Evolutionary conservation across 805 yeast species (phyloP), one percentile per base, ranked within the genome.

Genomic region (Metschnikowia amazonensis): DNA sequence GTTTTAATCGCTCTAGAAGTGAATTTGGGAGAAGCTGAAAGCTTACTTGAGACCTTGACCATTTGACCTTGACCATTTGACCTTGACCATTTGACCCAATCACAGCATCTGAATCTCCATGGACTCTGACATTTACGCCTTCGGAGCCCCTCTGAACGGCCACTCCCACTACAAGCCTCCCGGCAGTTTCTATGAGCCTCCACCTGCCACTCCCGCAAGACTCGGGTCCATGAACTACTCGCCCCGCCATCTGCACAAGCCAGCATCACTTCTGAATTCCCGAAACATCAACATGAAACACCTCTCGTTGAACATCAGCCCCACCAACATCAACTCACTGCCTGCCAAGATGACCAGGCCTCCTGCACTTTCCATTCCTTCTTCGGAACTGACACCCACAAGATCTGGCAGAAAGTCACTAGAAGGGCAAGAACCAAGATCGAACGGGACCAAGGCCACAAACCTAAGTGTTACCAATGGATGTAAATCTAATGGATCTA

Each of bases 261-360:
- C 65, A 9, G 57, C 60, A 37, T 53, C 62, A 30, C 57, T 63
- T 28, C 51, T 53, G 46, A 44, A 50, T 25, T 53, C 59, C 32
- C 51, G 62, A 36, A 66, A 63, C 43, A 53, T 71, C 46, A 69
- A 69, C 52, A 67, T 65, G 64, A 70, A 70, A 57, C 65, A 64
- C 43, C 53, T 71, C 35, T 63, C 65, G 46, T 60, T 70, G 38
- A 65, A 68, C 47, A 50, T 64, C 46, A 47, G 49, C 23, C 53
- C 55, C 17, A 21, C 36, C 10, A 6, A 44, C 29, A 16, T 21
- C 36, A 7, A 27, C 29, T 24, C 25, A 16, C 21, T 39, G 42
- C 50, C 45, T 50, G 43, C 53, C 25, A 31, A 38, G 23, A 43
- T 42, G 14, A 39, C 44, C 10, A 41, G 33, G 24, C 47, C 47